Percentiles rank a stretch among this genome's conserved stretches.
These are phyloP conservation scores for Cryphonectria carpinicola DNA, from an alignment of 2,329 filamentous ascomycete species.

Conservation along the genomic window DNA sequence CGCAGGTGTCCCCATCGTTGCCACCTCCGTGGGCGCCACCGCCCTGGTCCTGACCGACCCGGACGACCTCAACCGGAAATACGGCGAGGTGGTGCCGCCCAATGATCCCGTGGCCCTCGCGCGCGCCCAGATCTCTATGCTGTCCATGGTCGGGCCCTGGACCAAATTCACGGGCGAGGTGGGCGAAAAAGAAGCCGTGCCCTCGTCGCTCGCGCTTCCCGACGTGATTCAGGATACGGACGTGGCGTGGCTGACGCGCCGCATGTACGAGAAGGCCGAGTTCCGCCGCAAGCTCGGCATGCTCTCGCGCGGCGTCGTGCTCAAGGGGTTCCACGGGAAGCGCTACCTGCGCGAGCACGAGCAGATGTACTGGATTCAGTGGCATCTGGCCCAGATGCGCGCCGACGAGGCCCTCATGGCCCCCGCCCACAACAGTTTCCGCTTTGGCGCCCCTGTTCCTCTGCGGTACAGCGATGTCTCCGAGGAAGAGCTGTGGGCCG, in stretches of 20 bases:
- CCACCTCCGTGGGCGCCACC: slow-evolving; percentile 60
- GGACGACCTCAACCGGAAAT: slow-evolving; percentile 51
- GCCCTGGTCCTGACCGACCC: slow-evolving; percentile 60
- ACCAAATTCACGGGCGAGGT: slow-evolving; percentile 58
- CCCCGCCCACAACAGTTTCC: slow-evolving; percentile 29
- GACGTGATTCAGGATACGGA: slow-evolving; percentile 52
- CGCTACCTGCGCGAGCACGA: slow-evolving; percentile 65
- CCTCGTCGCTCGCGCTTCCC: slow-evolving; percentile 26
- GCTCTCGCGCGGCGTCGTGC: slow-evolving; percentile 60
- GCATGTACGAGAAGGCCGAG: slow-evolving; percentile 64
- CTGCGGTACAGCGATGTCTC: slow-evolving; percentile 32
- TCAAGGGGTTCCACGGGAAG: slow-evolving; percentile 62
- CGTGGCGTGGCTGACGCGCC: slow-evolving; percentile 55
- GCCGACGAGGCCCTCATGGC: slow-evolving; percentile 27
- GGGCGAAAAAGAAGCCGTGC: slow-evolving; percentile 42
- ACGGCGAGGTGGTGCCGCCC: slow-evolving; percentile 66
- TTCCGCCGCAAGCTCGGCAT: slow-evolving; percentile 61
- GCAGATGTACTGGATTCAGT: slow-evolving; percentile 60
- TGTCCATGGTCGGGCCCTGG: slow-evolving; percentile 66
- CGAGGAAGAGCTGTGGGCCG: slow-evolving; percentile 31
- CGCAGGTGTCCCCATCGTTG: slow-evolving; percentile 59
- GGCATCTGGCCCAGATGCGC: slow-evolving; percentile 40
- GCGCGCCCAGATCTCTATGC: slow-evolving; percentile 63
- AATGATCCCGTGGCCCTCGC: slow-evolving; percentile 65
- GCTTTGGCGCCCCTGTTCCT: slow-evolving; percentile 31